These are phyloP conservation scores for Leishmania mexicana DNA, from an alignment of 208 protist genomes.

Conservation along the genomic window DNA sequence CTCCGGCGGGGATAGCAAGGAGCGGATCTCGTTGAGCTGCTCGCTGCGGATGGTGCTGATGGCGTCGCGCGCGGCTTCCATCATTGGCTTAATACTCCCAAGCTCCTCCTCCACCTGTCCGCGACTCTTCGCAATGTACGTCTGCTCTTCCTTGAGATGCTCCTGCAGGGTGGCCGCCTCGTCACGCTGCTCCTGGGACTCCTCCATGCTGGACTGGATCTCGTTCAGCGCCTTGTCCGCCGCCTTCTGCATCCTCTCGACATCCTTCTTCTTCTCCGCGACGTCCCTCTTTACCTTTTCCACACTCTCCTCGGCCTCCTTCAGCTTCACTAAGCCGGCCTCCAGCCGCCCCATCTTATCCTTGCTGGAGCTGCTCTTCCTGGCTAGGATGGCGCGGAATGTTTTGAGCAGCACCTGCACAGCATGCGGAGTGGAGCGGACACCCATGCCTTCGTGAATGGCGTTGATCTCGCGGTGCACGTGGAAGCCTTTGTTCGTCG, in stretches of 20 bases:
- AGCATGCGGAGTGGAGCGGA: slow-evolving; percentile 77
- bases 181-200: slow-evolving; percentile 92
- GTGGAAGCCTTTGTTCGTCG: slow-evolving; percentile 77
- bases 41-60: slow-evolving; percentile 94
- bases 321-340: slow-evolving; percentile 94
- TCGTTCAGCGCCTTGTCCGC: slow-evolving; percentile 94
- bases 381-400: slow-evolving; percentile 76
- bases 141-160: slow-evolving; percentile 91
- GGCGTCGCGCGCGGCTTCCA: slow-evolving; percentile 94
- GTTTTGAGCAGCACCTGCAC: slow-evolving; percentile 88
- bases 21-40: slow-evolving; percentile 96
- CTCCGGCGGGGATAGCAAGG: slow-evolving; percentile 94
- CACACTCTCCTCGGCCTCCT: slow-evolving; percentile 92
- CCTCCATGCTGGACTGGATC: slow-evolving; percentile 95
- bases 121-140: slow-evolving; percentile 79
- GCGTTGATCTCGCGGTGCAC: slow-evolving; percentile 85
- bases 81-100: slow-evolving; percentile 91
- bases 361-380: slow-evolving; percentile 77
- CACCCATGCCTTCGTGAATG: slow-evolving; percentile 76
- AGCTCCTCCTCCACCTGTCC: slow-evolving; percentile 93
- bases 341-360: slow-evolving; percentile 83
- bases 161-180: slow-evolving; percentile 89
- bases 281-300: slow-evolving; percentile 92
- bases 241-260: slow-evolving; percentile 93
- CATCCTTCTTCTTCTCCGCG: slow-evolving; percentile 80